These are phyloP conservation scores for Cryptococcus maquisensis DNA, from an alignment of 1,284 basidiomycete species.

Conservation along the genomic window DNA sequence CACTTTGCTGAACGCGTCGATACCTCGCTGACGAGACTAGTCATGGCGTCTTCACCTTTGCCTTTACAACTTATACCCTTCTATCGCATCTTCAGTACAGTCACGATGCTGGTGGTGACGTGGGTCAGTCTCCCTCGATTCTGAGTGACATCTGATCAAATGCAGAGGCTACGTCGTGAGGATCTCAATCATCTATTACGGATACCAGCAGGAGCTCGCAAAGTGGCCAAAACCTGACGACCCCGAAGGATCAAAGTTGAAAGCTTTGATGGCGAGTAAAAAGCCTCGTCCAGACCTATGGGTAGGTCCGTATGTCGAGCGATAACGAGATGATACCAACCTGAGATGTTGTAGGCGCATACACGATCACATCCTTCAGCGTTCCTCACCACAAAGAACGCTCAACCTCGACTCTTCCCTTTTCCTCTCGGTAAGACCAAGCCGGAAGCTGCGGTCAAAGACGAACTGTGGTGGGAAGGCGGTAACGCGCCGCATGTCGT, in stretches of 20 bases:
- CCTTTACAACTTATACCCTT: slow-evolving; percentile 27
- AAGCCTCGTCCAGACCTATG: slow-evolving; percentile 23
- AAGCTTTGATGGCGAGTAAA: slow-evolving; percentile 13
- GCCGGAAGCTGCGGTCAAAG: slow-evolving; percentile 30
- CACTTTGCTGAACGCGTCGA: too few relatives aligned
- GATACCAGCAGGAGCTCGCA: slow-evolving; percentile 26
- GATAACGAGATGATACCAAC: not conserved
- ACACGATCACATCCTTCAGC: slow-evolving; percentile 35
- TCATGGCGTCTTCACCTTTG: slow-evolving; percentile 22
- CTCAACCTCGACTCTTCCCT: slow-evolving; percentile 33
- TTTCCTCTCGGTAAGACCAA: slow-evolving; percentile 36
- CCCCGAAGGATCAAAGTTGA: slow-evolving; percentile 5
- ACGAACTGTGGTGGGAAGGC: slow-evolving; percentile 43
- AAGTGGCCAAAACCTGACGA: slow-evolving; percentile 19
- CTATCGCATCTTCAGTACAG: slow-evolving; percentile 29
- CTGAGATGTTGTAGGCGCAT: slow-evolving; percentile 24
- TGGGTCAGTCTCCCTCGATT: slow-evolving; percentile 10
- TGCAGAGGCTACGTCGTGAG: slow-evolving; percentile 24
- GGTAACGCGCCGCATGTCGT: slow-evolving; percentile 42
- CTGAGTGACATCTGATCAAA: not conserved
- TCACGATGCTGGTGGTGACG: slow-evolving; percentile 31
- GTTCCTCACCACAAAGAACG: slow-evolving; percentile 37
- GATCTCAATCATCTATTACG: slow-evolving; percentile 31
- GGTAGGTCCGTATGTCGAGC: slow-evolving; percentile 12
- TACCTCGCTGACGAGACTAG: slow-evolving; percentile 3